phyloP scores from a whole-genome alignment of 164 flowering plant species.

The Akebia trifoliata region DNA sequence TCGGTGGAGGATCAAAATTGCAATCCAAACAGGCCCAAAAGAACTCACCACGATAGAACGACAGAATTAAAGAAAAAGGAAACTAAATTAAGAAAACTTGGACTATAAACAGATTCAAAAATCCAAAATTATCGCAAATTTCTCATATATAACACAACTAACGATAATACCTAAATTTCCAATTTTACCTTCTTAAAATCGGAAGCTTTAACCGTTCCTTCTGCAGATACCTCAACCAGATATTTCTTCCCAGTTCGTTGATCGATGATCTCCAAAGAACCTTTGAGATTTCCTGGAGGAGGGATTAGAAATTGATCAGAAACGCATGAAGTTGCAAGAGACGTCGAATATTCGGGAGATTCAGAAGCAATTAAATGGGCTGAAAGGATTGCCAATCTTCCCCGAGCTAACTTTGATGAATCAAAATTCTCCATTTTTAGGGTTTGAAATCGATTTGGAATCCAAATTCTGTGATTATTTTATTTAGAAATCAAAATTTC shows the following conservation, averaged over 20 bases:
- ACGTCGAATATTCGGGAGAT: conserved; percentile 5
- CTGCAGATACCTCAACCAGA: conserved; percentile 62
- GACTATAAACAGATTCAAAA: background rate
- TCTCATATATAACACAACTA: background rate
- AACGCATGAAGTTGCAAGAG: conserved; percentile 38
- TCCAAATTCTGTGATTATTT: too few relatives aligned
- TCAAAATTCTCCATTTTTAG: conserved; percentile 30
- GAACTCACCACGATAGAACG: too few relatives aligned
- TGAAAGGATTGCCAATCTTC: conserved; percentile 63
- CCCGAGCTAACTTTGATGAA: conserved; percentile 35
- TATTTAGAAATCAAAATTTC: too few relatives aligned
- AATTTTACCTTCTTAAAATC: conserved; percentile 83
- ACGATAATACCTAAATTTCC: background rate
- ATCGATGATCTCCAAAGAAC: conserved; percentile 59
- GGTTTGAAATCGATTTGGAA: too few relatives aligned
- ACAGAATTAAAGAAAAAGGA: background rate
- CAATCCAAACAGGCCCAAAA: too few relatives aligned
- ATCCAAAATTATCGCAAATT: background rate
- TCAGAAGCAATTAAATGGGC: conserved; percentile 43
- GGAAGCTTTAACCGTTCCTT: conserved; percentile 77
- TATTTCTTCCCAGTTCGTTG: conserved; percentile 76
- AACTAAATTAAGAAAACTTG: background rate
- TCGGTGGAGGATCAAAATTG: too few relatives aligned
- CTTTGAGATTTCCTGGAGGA: conserved; percentile 61
- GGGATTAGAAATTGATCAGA: conserved; percentile 39